phyloP scores from a whole-genome alignment of 495 filamentous ascomycete genomes.

The Xylaria castorea region DNA sequence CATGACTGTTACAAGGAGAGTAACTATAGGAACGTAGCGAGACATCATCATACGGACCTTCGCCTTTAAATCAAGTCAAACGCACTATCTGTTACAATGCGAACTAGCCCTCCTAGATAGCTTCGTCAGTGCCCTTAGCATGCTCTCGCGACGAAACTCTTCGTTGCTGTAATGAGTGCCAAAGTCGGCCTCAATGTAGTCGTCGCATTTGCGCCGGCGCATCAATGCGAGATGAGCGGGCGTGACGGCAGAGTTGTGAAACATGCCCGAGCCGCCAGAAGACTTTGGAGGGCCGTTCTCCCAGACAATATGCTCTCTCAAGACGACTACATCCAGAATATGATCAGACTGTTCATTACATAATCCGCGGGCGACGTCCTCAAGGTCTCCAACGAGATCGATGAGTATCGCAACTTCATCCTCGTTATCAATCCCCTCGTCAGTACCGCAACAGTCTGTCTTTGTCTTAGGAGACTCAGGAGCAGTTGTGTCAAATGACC shows the following conservation, averaged over 20 bases:
- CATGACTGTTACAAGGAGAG: not conserved
- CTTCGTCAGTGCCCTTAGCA: constrained; percentile 2
- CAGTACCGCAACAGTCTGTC: not conserved
- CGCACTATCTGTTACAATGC: constrained; percentile 1
- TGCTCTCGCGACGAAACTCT: not conserved
- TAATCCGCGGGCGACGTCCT: not conserved
- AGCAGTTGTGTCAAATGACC: not conserved
- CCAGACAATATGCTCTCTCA: not conserved
- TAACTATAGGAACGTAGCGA: not conserved
- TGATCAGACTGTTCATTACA: not conserved
- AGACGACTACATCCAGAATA: not conserved
- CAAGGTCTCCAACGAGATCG: not conserved
- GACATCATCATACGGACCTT: not conserved
- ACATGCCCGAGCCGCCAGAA: not conserved
- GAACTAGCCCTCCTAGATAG: not conserved
- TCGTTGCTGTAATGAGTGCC: not conserved
- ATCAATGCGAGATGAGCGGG: not conserved
- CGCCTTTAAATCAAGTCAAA: not conserved
- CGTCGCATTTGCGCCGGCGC: not conserved
- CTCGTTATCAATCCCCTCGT: not conserved
- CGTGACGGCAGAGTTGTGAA: not conserved
- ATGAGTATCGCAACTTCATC: not conserved
- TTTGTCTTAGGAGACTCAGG: not conserved
- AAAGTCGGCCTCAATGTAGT: not conserved
- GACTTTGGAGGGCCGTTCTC: not conserved